Base-by-base conservation (phyloP, 1,139 yeast species). In the Blastobotrys persicus region DNA sequence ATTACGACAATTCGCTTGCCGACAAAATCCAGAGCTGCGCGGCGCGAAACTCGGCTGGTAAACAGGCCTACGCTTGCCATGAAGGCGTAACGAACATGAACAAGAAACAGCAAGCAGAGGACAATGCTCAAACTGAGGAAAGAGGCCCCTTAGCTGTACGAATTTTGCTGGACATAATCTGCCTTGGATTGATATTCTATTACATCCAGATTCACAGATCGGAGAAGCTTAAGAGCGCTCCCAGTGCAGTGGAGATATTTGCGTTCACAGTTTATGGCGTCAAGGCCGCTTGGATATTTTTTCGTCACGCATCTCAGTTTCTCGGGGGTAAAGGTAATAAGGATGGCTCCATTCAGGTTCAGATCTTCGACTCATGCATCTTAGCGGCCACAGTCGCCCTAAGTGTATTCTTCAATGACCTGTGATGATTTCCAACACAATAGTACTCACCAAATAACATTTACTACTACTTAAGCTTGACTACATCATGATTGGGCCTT, bases 401-500 rank as follows among this genome's bases (percentile, higher is more conserved):
- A 23, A 23, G 28, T 9, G 5, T 23, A 23, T 23, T 23, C 9
- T 23, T 23, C 9, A 23, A 23, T 9, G 9, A 23, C 28, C n/a
- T 23, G 28, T 23, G 28, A 23, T 23, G 28, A 23, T 23, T 23
- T n/a, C n/a, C n/a, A n/a, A n/a, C n/a, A n/a, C n/a, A n/a, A n/a
- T n/a, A n/a, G n/a, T n/a, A 12, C 9, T 12, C 32, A 9, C n/a
- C 9, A 20, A 39, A 2, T 20, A 26, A 19, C 31, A 26, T 20
- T 39, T 20, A 39, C 26, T n/a, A 12, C 13, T 20, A 39, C 42
- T n/a, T n/a, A 39, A 31, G 11, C 13, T 28, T 26, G 28, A 17
- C 26, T 16, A 40, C n/a, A 40, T 37, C 13, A 37, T 9, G 41
- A 19, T 18, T 37, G 41, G 14, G 19, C 17, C 13, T 37, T 37